Percentiles rank a stretch among this genome's conserved stretches.
These are phyloP conservation scores for Aspergillus sp. DNA, from an alignment of 2,329 filamentous ascomycete genomes.

Conservation along the genomic window DNA sequence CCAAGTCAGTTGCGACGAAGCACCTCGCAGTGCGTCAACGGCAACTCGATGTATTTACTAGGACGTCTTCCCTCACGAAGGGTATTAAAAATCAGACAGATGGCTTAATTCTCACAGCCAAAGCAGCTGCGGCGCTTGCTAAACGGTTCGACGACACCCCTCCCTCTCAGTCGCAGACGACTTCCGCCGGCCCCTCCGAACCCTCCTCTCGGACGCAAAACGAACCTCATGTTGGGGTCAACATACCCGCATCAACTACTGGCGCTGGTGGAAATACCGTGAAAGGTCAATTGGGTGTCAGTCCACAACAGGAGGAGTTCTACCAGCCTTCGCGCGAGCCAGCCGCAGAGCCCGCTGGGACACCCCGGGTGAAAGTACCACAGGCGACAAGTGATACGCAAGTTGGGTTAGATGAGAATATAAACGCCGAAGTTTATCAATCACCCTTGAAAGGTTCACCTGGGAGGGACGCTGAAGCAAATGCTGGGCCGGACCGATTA, in stretches of 20 bases:
- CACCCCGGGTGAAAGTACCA: constrained; percentile 58
- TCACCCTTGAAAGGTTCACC: constrained; percentile 23
- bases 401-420: constrained; percentile 40
- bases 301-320: constrained; percentile 60
- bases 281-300: constrained; percentile 38
- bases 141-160: constrained; percentile 55
- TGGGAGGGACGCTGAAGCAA: neutral
- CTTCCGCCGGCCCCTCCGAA: constrained; percentile 25
- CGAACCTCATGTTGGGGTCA: constrained; percentile 49
- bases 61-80: constrained; percentile 65
- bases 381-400: constrained; percentile 50
- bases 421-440: constrained; percentile 60
- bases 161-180: constrained; percentile 19
- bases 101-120: constrained; percentile 59
- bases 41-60: constrained; percentile 63
- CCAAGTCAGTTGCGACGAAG: constrained; percentile 65
- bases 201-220: constrained; percentile 41
- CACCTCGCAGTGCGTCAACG: constrained; percentile 59
- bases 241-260: constrained; percentile 53
- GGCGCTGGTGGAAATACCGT: constrained; percentile 38
- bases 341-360: constrained; percentile 50
- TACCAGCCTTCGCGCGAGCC: constrained; percentile 51
- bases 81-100: constrained; percentile 63
- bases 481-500: constrained; percentile 24
- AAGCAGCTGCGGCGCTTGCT: constrained; percentile 60